These are phyloP conservation scores for Carpinus viminea DNA, from an alignment of 306 rosid species.

Conservation along the genomic window DNA sequence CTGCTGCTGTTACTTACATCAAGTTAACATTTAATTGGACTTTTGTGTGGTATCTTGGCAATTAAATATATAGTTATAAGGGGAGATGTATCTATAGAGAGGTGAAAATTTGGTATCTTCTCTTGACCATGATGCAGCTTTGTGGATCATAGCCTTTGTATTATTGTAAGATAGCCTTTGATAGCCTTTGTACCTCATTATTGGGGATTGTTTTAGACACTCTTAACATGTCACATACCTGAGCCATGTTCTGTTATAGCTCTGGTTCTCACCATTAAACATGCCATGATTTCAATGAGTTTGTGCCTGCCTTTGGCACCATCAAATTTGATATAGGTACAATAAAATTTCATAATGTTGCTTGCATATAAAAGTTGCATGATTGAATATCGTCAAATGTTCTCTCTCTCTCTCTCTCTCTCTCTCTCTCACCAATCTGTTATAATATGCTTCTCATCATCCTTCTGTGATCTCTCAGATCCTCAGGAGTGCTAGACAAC, in stretches of 20 bases:
- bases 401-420: background rate
- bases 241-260: background rate
- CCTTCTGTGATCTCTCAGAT: conserved; percentile 50
- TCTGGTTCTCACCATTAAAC: background rate
- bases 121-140: background rate
- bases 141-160: background rate
- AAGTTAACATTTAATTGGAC: background rate
- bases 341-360: background rate
- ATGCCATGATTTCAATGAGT: background rate
- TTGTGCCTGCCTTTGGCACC: background rate
- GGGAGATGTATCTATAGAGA: background rate
- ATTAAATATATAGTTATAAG: background rate
- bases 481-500: conserved; percentile 87
- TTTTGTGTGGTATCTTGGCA: background rate
- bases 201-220: background rate
- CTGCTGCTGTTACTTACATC: background rate
- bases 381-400: conserved; percentile 12
- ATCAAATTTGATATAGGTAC: conserved; percentile 15
- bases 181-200: background rate
- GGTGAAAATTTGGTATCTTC: background rate
- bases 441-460: conserved; percentile 21
- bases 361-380: conserved; percentile 11
- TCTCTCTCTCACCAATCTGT: conserved; percentile 12
- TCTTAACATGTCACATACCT: background rate
- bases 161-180: background rate